Conservation (phyloP, 129 eudicot species). For the Flaveria ramosissima region DNA sequence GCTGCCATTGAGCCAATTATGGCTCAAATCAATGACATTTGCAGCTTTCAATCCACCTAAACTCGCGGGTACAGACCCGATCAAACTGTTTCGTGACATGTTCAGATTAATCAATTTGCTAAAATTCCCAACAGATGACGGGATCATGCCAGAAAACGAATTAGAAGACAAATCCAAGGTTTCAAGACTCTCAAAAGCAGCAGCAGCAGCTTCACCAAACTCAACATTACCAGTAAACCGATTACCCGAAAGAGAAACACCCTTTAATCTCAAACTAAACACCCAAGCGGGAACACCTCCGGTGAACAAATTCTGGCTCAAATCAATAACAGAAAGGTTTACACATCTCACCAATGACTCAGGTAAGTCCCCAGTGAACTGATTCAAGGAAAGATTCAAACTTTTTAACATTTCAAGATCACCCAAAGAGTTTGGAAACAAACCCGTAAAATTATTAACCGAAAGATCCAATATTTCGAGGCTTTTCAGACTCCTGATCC, state of each 20-base stretch:
- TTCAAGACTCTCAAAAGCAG: slow-evolving; percentile 57
- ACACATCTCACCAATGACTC: slow-evolving; percentile 54
- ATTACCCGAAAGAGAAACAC: slow-evolving; percentile 57
- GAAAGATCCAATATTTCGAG: slow-evolving; percentile 73
- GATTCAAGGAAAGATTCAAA: slow-evolving; percentile 68
- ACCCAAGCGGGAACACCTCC: slow-evolving; percentile 71
- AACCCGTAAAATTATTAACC: slow-evolving; percentile 64
- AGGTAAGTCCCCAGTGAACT: slow-evolving; percentile 62
- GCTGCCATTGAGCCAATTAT: slow-evolving; percentile 67
- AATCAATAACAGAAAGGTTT: slow-evolving; percentile 57
- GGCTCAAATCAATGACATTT: slow-evolving; percentile 64
- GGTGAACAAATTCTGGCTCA: slow-evolving; percentile 52
- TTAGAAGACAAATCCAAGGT: slow-evolving; percentile 79
- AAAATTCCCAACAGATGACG: slow-evolving; percentile 55
- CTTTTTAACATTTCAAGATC: slow-evolving; percentile 51
- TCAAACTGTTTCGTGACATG: slow-evolving; percentile 55
- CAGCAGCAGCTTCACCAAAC: slow-evolving; percentile 33
- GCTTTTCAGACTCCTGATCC: slow-evolving; percentile 74
- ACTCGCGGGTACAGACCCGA: slow-evolving; percentile 63
- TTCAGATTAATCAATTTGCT: slow-evolving; percentile 61
- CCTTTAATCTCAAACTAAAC: slow-evolving; percentile 53
- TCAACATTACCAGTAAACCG: slow-evolving; percentile 53
- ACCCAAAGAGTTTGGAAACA: slow-evolving; percentile 54
- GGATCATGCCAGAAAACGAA: slow-evolving; percentile 62
- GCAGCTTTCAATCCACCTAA: slow-evolving; percentile 58